Evolutionary conservation across 306 rosid species (phyloP), one percentile per base, ranked within the genome.

Genomic region (Cyamopsis tetragonoloba): DNA sequence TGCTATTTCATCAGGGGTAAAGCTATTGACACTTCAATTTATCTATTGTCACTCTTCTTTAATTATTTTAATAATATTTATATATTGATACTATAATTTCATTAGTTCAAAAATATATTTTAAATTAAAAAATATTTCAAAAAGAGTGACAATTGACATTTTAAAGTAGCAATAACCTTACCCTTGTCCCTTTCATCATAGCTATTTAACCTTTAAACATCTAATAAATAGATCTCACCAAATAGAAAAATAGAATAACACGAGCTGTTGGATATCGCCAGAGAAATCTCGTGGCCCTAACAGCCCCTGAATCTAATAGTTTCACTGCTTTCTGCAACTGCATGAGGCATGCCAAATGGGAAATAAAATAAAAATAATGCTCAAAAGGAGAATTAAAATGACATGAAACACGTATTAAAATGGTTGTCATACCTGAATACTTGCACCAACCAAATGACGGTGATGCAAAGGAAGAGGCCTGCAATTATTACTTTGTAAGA

Each of bases 221-320:
- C 49, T 7, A 17, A 49, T 8, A 32, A 60, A 41, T 31, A 38
- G 53, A 34, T 67, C 81, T 85, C 81, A 93, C 99, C 91, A 93
- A 75, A 79, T 93, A 93, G 82, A 82, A 86, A 20, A 93, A 86
- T 70, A 93, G 67, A 73, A 68, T 43, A 57, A 93, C 86, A 50
- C 97, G 86, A 74, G 99, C 99, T 30, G 85, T 85, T 6, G 99
- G 99, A 82, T 93, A 86, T 49, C 86, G 95, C 99, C 99, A 88
- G 39, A 93, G 97, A 83, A 93, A 93, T 79, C 96, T 84, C 4
- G 99, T 90, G 57, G 99, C 99, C 84, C 99, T 83, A 35, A 90
- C 97, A 42, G 99, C 96, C 68, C 97, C 97, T 30, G 97, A 76
- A 67, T 93, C 99, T 65, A 93, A 68, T 31, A 93, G 77, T 78